Base-by-base conservation (phyloP, 768 basidiomycete species). In the Cyathus striatus region DNA sequence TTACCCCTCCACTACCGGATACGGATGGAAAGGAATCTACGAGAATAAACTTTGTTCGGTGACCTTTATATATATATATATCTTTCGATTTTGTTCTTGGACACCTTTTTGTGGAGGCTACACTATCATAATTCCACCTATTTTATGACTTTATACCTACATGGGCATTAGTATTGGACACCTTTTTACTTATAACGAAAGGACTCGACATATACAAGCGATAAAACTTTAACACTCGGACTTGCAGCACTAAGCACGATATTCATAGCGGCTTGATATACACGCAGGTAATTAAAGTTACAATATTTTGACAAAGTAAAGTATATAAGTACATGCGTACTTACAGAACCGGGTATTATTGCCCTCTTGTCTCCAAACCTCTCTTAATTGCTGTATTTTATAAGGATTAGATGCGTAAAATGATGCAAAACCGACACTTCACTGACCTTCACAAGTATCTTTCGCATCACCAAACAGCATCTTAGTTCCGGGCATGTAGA, bases 381-480 rank as follows among this genome's bases (percentile, higher is more conserved):
- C 72, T 73, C 58, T 81, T 81, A 57, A 82, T 75, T 35, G 79
- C 79, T 81, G 45, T 5, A 26, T 46, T 23, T 41, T 48, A 38
- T 7, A 22, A 46, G 32, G 25, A 7, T 33, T 23, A 30, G 23
- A 34, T 6, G 17, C 16, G 23, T 25, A 23, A 38, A 14, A 44
- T 20, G 21, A 18, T 37, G 13, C 38, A 6, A 22, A 23, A 43
- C 37, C 2, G 12, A 24, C 35, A 27, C 17, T 37, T 12, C 22
- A 49, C 68, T 51, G 46, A 85, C 86, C 90, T 61, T 93, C 91
- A 52, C 90, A 92, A 23, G 85, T 87, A 54, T 88, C 86, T 58
- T 90, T 91, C 24, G 91, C 91, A 60, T 93, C 91, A 34, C 91
- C 90, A 52, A 93, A 93, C 48, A 93, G 54, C 91, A 93, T 93